These are phyloP conservation scores for Ustilago trichophora DNA, from an alignment of 1,284 basidiomycete genomes.

Conservation along the genomic window DNA sequence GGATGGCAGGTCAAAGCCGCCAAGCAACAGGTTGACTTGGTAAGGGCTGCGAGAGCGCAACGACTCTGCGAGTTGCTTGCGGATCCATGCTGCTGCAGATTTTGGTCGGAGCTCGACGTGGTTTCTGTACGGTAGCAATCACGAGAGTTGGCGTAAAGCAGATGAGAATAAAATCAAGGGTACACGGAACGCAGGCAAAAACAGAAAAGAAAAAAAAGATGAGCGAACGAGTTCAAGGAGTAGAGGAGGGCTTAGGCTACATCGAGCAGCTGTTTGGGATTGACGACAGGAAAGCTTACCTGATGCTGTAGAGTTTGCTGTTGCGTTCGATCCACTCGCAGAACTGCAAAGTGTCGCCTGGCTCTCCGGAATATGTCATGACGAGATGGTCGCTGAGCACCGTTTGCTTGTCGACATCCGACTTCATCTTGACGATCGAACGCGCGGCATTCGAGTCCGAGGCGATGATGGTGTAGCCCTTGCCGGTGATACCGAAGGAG, in stretches of 20 bases:
- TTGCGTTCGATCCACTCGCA: constrained; percentile 96
- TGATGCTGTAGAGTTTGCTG: constrained; percentile 92
- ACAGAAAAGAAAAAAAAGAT: too few species aligned
- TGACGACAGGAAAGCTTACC: too few species aligned
- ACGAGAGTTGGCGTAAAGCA: too few species aligned
- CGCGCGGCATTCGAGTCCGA: constrained; percentile 88
- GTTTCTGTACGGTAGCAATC: constrained; percentile 48
- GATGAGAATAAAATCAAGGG: too few species aligned
- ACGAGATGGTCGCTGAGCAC: constrained; percentile 87
- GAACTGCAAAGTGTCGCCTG: constrained; percentile 93
- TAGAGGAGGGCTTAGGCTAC: too few species aligned
- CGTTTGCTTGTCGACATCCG: constrained; percentile 97
- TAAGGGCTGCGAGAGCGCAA: constrained; percentile 88
- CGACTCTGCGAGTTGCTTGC: constrained; percentile 85
- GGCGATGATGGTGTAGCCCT: constrained; percentile 70
- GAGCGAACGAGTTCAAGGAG: too few species aligned
- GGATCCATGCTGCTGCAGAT: constrained; percentile 93
- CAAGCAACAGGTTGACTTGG: constrained; percentile 89
- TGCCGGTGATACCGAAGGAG: constrained; percentile 69
- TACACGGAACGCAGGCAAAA: too few species aligned
- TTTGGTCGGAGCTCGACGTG: constrained; percentile 86
- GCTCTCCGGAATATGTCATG: constrained; percentile 94
- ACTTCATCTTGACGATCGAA: constrained; percentile 97
- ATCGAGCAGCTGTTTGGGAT: too few species aligned
- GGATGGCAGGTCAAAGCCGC: constrained; percentile 82